Evolutionary conservation across 768 basidiomycete species (phyloP).

Genomic region (Lactarius sp.): DNA sequence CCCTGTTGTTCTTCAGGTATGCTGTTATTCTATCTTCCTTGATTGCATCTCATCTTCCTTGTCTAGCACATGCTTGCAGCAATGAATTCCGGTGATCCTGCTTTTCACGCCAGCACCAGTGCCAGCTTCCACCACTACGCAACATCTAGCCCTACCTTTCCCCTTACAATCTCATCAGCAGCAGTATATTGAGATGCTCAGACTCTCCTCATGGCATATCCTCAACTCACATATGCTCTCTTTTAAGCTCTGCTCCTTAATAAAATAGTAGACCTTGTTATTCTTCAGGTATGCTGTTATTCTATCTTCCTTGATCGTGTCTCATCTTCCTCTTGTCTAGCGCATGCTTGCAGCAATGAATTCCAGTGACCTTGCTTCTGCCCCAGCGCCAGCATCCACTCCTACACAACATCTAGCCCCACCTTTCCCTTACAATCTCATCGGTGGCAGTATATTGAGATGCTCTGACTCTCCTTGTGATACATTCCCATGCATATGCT

Average conservation of each 20-base stretch:
- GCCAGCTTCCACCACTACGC: constrained; percentile 27
- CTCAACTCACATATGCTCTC: constrained; percentile 92
- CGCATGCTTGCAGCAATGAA: constrained; percentile 48
- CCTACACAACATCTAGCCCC: too few relatives aligned
- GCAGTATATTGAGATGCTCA: too few relatives aligned
- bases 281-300: constrained; percentile 57
- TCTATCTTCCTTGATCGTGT: neutral
- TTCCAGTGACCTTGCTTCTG: neutral
- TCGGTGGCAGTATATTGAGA: too few relatives aligned
- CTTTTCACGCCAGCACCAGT: constrained; percentile 15
- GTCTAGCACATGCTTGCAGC: constrained; percentile 49
- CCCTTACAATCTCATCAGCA: too few relatives aligned
- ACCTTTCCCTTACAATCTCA: too few relatives aligned
- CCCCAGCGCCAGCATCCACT: too few relatives aligned
- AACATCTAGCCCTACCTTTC: constrained; percentile 26
- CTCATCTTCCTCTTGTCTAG: constrained; percentile 26
- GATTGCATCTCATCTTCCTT: neutral
- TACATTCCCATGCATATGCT: too few relatives aligned
- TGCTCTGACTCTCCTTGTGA: too few relatives aligned
- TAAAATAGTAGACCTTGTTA: constrained; percentile 85
- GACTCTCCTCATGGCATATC: constrained; percentile 70
- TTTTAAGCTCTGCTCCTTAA: constrained; percentile 92
- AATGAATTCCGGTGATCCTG: constrained; percentile 23
- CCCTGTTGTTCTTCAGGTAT: constrained; percentile 72
- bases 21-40: constrained; percentile 1